A percentile compares a stretch with the other conserved stretches of the same genome.
phyloP scores from a whole-genome alignment of 306 rosid species.

The Rosa chinensis region DNA sequence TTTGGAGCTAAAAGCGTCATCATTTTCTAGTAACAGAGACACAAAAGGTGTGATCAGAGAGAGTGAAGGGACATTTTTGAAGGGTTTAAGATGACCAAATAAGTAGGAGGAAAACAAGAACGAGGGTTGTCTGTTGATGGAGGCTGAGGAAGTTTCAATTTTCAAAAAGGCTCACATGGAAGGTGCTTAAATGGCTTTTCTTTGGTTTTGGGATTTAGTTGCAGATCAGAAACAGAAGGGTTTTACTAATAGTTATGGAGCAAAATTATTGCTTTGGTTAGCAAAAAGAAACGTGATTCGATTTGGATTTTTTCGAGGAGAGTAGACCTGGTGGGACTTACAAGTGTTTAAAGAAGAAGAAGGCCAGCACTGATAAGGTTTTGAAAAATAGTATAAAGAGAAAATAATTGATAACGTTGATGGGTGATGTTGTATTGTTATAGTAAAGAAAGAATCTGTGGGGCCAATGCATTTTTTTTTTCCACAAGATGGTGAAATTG shows the following conservation, averaged over 20 bases:
- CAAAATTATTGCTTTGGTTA: slow-evolving; percentile 3
- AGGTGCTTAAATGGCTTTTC: slow-evolving; percentile 2
- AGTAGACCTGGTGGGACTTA: not conserved
- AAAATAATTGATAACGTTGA: not conserved
- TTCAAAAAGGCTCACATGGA: slow-evolving; percentile 32
- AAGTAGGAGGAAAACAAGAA: slow-evolving; percentile 5
- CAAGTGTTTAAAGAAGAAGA: not conserved
- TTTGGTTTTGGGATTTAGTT: not conserved
- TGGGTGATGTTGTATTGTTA: not conserved
- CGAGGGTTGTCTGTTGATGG: not conserved
- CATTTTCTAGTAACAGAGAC: not conserved
- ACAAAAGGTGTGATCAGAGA: not conserved
- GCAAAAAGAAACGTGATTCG: slow-evolving; percentile 34
- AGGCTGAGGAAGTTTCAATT: not conserved
- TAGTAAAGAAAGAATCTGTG: not conserved
- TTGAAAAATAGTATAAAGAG: not conserved
- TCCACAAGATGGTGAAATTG: not conserved
- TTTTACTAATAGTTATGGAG: not conserved
- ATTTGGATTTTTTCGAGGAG: not conserved
- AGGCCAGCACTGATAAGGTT: not conserved
- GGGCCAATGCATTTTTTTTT: not conserved
- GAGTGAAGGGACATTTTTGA: not conserved
- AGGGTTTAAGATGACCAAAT: slow-evolving; percentile 1
- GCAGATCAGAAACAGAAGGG: not conserved
- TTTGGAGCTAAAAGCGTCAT: slow-evolving; percentile 33